Conservation (phyloP, 805 yeast species). For the Candida orba region DNA sequence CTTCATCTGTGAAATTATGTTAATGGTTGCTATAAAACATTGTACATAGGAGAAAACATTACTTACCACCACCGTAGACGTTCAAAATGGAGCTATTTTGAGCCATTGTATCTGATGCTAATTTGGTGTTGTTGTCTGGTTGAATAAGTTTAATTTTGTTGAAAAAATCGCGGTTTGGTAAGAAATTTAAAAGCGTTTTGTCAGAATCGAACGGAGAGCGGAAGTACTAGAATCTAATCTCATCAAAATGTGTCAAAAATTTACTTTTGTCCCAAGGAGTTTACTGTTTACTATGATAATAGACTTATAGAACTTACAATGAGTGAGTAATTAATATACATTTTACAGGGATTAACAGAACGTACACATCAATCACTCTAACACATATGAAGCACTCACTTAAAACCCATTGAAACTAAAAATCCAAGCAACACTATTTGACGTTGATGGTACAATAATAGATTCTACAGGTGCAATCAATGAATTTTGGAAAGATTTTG, state of each 20-base stretch:
- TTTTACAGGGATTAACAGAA: no score
- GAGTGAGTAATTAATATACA: no score
- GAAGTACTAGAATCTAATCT: background rate
- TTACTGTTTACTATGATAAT: background rate
- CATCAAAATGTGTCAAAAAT: background rate
- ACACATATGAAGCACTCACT: background rate
- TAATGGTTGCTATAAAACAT: background rate
- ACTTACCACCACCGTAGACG: constrained; percentile 15
- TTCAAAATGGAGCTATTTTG: constrained; percentile 19
- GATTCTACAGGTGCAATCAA: constrained; percentile 75
- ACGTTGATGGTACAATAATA: constrained; percentile 81
- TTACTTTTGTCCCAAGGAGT: no score
- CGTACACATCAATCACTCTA: no score
- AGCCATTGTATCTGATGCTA: constrained; percentile 14
- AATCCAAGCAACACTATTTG: constrained; percentile 54
- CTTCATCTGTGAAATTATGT: constrained; percentile 49
- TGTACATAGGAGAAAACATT: no score
- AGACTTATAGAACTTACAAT: background rate
- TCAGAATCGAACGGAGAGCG: background rate
- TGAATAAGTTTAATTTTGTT: background rate
- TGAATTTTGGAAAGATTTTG: constrained; percentile 73
- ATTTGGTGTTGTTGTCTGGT: background rate
- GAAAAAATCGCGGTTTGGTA: background rate
- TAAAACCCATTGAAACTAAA: constrained; percentile 18
- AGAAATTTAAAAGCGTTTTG: background rate